Conservation (phyloP, 2,329 filamentous ascomycete genomes). For the Cladosporium sp. region DNA sequence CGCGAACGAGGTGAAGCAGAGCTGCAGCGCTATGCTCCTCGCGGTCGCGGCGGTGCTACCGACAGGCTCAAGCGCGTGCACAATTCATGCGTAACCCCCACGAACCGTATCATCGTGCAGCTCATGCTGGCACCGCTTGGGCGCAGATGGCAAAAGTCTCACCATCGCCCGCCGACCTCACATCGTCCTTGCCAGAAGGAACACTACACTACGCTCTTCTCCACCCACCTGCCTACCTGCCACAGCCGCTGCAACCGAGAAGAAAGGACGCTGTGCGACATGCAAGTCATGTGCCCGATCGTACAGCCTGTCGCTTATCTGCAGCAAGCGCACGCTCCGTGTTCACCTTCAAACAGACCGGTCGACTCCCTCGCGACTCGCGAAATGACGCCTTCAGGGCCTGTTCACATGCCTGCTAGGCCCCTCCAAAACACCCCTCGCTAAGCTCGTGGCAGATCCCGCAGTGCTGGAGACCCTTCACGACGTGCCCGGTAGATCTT, state of each 20-base stretch:
- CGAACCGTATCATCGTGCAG: constrained; percentile 7
- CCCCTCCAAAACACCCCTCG: no score
- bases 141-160: constrained; percentile 8
- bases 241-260: constrained; percentile 11
- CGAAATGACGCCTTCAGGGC: constrained; percentile 8
- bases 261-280: constrained; percentile 3
- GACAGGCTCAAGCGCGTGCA: constrained; percentile 2
- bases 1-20: not conserved
- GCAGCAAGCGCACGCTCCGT: not conserved
- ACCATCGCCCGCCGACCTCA: constrained; percentile 4
- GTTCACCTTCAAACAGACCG: not conserved
- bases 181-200: not conserved
- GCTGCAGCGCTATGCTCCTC: not conserved
- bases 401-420: constrained; percentile 1
- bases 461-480: not conserved
- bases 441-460: no score
- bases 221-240: not conserved
- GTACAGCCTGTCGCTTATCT: constrained; percentile 1
- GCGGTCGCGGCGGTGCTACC: constrained; percentile 2
- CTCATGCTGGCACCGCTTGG: not conserved
- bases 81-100: constrained; percentile 4
- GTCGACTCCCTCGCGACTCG: not conserved
- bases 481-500: not conserved
- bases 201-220: no score
- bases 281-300: constrained; percentile 8